These are phyloP conservation scores for Cyclostephanos invisitatus DNA, from an alignment of 108 stramenopile species.

Conservation along the genomic window DNA sequence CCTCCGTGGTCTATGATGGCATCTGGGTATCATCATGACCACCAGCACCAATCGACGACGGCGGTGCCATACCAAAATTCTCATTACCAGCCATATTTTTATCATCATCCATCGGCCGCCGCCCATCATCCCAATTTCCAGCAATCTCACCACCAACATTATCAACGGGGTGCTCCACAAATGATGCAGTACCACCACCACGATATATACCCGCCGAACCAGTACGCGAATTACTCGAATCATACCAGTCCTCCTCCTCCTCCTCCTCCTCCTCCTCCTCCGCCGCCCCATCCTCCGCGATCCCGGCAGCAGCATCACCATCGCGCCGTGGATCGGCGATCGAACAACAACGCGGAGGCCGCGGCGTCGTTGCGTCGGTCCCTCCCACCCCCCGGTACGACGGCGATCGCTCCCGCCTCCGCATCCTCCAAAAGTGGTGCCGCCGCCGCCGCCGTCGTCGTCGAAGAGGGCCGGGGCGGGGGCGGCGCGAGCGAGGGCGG, in stretches of 20 bases:
- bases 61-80: neutral
- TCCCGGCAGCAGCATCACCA: too few species aligned
- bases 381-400: too few species aligned
- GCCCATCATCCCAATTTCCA: neutral
- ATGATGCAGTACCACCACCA: neutral
- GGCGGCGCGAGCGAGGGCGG: too few species aligned
- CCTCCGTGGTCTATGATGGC: neutral
- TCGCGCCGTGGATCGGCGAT: too few species aligned
- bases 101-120: neutral
- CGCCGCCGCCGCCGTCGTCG: too few species aligned
- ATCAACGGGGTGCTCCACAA: neutral
- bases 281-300: neutral
- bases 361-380: neutral
- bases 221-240: too few species aligned
- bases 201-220: too few species aligned
- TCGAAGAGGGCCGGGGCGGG: too few species aligned
- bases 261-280: neutral
- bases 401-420: too few species aligned
- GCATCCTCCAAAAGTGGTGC: too few species aligned
- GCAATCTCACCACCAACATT: neutral
- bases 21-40: neutral
- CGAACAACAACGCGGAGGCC: neutral
- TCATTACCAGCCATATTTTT: neutral
- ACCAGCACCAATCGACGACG: neutral
- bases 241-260: neutral